Conservation (phyloP, 106 monocot species). For the Hemerocallis citrina region DNA sequence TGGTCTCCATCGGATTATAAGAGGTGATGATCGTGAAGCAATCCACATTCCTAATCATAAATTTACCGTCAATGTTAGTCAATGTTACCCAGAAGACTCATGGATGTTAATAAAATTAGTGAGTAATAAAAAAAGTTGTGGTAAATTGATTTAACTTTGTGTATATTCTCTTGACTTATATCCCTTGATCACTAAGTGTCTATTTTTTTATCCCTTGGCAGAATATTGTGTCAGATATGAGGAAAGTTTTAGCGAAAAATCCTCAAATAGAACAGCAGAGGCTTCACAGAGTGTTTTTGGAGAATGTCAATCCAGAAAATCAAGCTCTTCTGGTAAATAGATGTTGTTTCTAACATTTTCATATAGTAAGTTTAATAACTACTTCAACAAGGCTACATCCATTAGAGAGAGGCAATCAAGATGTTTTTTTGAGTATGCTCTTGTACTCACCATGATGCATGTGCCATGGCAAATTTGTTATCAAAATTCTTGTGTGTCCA, state of each 20-base stretch:
- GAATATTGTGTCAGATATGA: constrained; percentile 98
- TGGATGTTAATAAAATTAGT: constrained; percentile 92
- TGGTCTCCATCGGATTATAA: constrained; percentile 97
- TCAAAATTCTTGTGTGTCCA: no score
- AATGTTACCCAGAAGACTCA: constrained; percentile 95
- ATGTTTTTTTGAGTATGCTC: no score
- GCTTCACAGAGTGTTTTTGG: constrained; percentile 93
- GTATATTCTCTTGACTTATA: not conserved
- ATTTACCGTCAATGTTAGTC: constrained; percentile 83
- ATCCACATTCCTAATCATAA: constrained; percentile 98
- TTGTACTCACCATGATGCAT: no score
- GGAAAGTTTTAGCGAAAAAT: constrained; percentile 97
- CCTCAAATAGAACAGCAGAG: constrained; percentile 98
- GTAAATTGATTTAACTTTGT: not conserved
- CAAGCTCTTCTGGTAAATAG: constrained; percentile 82
- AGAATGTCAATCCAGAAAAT: constrained; percentile 89
- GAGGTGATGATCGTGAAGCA: constrained; percentile 97
- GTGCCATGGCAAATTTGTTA: no score
- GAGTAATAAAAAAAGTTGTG: constrained; percentile 29
- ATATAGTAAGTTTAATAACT: no score
- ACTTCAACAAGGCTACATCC: no score
- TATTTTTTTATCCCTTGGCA: constrained; percentile 15
- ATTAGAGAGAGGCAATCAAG: no score
- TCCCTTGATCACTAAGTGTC: not conserved
- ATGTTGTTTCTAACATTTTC: not conserved